Conservation (phyloP, 1,284 basidiomycete genomes). For the Austroboletus rostrupii region DNA sequence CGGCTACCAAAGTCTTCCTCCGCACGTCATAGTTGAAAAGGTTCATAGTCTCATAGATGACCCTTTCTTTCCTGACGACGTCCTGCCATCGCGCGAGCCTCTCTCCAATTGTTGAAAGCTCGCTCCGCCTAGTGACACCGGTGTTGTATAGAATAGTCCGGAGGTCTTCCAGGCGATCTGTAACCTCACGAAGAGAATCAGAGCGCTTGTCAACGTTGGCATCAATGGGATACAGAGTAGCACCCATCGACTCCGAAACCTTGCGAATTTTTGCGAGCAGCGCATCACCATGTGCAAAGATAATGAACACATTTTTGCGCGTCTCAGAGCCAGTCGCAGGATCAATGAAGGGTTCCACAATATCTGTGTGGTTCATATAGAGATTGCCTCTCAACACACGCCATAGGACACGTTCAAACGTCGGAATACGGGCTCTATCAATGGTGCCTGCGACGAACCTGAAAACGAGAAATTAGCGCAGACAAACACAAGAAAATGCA, state of each 20-base stretch:
- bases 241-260: constrained; percentile 97
- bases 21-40: constrained; percentile 92
- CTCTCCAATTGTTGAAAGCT: constrained; percentile 87
- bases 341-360: constrained; percentile 89
- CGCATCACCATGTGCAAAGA: constrained; percentile 95
- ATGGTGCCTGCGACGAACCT: constrained; percentile 97
- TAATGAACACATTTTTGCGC: constrained; percentile 99
- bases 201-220: constrained; percentile 89
- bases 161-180: constrained; percentile 88
- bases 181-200: constrained; percentile 87
- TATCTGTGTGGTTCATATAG: constrained; percentile 99
- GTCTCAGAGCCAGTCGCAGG: constrained; percentile 78
- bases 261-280: constrained; percentile 97
- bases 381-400: constrained; percentile 96
- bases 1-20: constrained; percentile 93
- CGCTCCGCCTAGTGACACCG: constrained; percentile 77
- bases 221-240: constrained; percentile 94
- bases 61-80: constrained; percentile 92
- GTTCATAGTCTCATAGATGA: constrained; percentile 93
- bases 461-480: constrained; percentile 1
- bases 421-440: constrained; percentile 87
- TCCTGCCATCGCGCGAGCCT: constrained; percentile 89
- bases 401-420: constrained; percentile 98
- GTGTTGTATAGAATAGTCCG: constrained; percentile 91
- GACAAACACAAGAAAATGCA: background rate